Conservation (phyloP, 257 asterid genomes). For the Jaltomata sinuosa region DNA sequence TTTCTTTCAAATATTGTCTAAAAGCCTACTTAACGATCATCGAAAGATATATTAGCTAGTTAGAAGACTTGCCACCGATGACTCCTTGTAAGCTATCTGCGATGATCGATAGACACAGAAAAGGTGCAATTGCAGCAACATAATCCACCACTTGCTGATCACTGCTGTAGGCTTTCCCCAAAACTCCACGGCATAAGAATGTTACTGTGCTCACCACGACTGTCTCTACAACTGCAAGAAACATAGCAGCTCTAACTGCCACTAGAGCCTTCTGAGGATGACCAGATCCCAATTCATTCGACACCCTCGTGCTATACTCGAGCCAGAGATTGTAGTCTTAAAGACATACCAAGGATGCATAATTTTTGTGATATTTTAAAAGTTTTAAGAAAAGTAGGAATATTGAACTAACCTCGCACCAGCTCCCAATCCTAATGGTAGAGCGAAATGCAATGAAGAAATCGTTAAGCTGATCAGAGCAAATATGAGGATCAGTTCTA, state of each 20-base stretch:
- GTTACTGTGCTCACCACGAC: slow-evolving; percentile 5
- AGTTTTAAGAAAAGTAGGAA: background rate
- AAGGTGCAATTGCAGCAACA: slow-evolving; percentile 34
- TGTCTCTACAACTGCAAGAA: slow-evolving; percentile 25
- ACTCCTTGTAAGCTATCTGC: slow-evolving; percentile 46
- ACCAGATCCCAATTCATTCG: slow-evolving; percentile 59
- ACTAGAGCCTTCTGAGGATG: slow-evolving; percentile 34
- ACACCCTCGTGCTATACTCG: slow-evolving; percentile 39
- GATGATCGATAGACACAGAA: slow-evolving; percentile 29
- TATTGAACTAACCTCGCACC: slow-evolving; percentile 39
- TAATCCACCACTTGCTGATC: slow-evolving; percentile 39
- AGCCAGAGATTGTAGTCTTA: background rate
- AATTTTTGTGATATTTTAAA: background rate
- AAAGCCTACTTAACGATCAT: background rate
- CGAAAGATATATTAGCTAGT: background rate
- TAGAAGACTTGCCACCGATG: slow-evolving; percentile 25
- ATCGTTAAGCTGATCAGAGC: slow-evolving; percentile 40
- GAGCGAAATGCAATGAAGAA: slow-evolving; percentile 34
- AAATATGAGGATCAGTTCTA: background rate
- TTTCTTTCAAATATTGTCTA: background rate
- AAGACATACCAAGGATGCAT: background rate
- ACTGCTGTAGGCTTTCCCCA: slow-evolving; percentile 37
- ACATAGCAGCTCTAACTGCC: slow-evolving; percentile 22
- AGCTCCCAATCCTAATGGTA: slow-evolving; percentile 47
- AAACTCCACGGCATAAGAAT: slow-evolving; percentile 14